Percentiles rank a stretch among this genome's conserved stretches.
These are phyloP conservation scores for Cyclanthera cordifolia DNA, from an alignment of 306 rosid species.

Conservation along the genomic window DNA sequence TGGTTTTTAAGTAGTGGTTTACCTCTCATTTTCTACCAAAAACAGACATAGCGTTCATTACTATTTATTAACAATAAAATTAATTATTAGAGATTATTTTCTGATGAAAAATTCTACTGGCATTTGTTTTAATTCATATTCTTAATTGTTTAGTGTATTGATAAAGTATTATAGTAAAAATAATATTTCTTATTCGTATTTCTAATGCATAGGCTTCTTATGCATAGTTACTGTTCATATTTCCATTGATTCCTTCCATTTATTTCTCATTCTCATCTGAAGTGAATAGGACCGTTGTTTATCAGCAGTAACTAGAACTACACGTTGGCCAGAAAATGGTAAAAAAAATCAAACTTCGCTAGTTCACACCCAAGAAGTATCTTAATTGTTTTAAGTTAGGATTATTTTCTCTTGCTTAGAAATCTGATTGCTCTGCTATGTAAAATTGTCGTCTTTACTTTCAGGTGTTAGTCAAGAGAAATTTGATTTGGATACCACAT, in stretches of 20 bases:
- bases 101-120: background rate
- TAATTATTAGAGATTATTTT: background rate
- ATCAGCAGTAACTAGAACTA: background rate
- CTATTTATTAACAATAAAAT: background rate
- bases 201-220: background rate
- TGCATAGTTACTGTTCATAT: background rate
- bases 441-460: constrained; percentile 14
- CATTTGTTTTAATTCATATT: background rate
- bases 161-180: background rate
- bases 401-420: background rate
- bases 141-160: background rate
- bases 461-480: constrained; percentile 56
- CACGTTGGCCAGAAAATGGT: background rate
- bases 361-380: background rate
- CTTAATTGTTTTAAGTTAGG: background rate
- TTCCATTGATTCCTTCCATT: background rate
- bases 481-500: constrained; percentile 42
- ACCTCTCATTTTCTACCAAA: too few species aligned
- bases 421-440: background rate
- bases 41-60: too few species aligned
- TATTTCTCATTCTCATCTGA: background rate
- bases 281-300: background rate
- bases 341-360: background rate
- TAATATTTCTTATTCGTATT: background rate
- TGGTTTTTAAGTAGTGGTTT: too few species aligned